Evolutionary conservation across 2,329 filamentous ascomycete species (phyloP).

Genomic region (Ascochyta pisi): DNA sequence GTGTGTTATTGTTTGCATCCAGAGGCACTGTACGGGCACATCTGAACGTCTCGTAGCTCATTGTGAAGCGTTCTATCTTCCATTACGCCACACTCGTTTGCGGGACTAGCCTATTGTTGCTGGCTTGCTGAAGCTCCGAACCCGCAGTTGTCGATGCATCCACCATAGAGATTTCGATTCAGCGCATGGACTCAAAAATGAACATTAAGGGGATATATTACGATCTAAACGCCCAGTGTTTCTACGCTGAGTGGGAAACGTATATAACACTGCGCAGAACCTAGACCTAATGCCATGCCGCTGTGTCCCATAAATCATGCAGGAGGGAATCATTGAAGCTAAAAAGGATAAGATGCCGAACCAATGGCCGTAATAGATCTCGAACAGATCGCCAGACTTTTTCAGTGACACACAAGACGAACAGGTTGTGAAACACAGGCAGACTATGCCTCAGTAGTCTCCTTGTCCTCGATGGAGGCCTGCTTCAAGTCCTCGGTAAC

Average conservation of each 20-base stretch:
- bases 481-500: constrained; percentile 66
- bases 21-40: too few species aligned
- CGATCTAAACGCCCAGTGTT: constrained; percentile 27
- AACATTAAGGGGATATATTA: constrained; percentile 28
- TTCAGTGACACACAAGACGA: constrained; percentile 15
- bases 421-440: constrained; percentile 1
- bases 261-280: constrained; percentile 24
- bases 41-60: too few species aligned
- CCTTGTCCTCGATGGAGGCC: constrained; percentile 64
- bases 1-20: too few species aligned
- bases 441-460: constrained; percentile 34
- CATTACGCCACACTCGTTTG: too few species aligned
- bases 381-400: constrained; percentile 26
- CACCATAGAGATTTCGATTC: neutral
- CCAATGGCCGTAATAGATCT: constrained; percentile 27
- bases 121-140: neutral
- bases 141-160: neutral
- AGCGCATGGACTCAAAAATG: neutral
- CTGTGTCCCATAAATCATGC: constrained; percentile 29
- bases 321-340: constrained; percentile 23
- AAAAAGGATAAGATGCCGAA: constrained; percentile 25
- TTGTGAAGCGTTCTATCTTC: too few species aligned
- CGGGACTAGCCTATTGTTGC: neutral
- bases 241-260: constrained; percentile 23
- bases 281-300: constrained; percentile 29